phyloP scores from a whole-genome alignment of 2,329 filamentous ascomycete species.

The Biscogniauxia marginata region DNA sequence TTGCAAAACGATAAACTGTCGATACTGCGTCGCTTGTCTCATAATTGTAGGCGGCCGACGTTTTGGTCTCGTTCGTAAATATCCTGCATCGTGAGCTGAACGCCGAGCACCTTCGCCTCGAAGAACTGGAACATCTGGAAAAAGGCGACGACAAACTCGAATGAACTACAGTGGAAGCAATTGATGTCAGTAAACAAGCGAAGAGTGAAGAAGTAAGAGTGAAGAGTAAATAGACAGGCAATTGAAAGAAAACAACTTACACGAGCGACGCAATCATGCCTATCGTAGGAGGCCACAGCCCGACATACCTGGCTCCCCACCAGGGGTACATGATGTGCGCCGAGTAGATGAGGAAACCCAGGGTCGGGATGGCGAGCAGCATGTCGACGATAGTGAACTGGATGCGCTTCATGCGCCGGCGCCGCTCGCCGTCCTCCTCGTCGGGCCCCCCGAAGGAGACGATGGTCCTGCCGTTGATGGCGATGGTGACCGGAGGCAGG shows the following conservation, averaged over 20 bases:
- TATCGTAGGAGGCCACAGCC: conserved; percentile 26
- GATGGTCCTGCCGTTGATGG: conserved; percentile 22
- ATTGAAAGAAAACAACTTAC: conserved; percentile 15
- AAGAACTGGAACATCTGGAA: conserved; percentile 29
- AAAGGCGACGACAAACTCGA: conserved; percentile 24
- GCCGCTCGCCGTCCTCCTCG: conserved; percentile 24
- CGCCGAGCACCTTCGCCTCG: conserved; percentile 28
- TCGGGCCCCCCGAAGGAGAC: conserved; percentile 27
- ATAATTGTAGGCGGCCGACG: conserved; percentile 24
- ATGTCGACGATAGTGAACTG: conserved; percentile 25
- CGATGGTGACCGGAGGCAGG: conserved; percentile 23
- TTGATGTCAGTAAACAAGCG: not conserved
- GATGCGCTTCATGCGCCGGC: conserved; percentile 22
- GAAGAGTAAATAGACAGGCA: not conserved
- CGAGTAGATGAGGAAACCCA: conserved; percentile 27
- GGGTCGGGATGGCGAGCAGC: conserved; percentile 21
- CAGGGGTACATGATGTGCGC: conserved; percentile 28
- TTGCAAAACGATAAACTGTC: not conserved
- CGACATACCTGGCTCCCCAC: conserved; percentile 29
- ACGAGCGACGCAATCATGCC: conserved; percentile 26
- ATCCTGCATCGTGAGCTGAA: conserved; percentile 27
- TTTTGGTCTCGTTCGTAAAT: conserved; percentile 27
- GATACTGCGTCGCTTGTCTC: conserved; percentile 1
- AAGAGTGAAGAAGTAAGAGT: too few relatives aligned
- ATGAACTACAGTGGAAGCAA: conserved; percentile 14